Percentiles rank a stretch among this genome's conserved stretches.
These are phyloP conservation scores for Tylopilus sp. DNA, from an alignment of 1,284 basidiomycete species.

Conservation along the genomic window DNA sequence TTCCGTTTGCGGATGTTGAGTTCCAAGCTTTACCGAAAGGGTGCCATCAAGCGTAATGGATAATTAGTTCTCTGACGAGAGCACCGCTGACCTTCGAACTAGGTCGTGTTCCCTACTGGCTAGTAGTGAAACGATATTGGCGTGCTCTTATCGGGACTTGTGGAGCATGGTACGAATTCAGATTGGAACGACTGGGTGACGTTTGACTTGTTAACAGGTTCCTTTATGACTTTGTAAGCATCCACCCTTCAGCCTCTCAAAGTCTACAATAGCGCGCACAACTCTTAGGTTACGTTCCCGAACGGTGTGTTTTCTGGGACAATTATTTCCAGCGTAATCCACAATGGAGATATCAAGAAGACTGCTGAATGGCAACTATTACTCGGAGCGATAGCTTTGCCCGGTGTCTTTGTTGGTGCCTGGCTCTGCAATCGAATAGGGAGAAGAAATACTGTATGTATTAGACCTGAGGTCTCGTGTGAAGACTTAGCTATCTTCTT, in stretches of 20 bases:
- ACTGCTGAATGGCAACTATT: slow-evolving; percentile 75
- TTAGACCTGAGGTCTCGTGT: neutral
- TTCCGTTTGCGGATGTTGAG: slow-evolving; percentile 74
- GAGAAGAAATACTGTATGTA: slow-evolving; percentile 57
- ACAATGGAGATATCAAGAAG: slow-evolving; percentile 51
- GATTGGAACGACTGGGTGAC: neutral
- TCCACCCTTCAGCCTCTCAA: neutral
- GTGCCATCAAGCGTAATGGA: slow-evolving; percentile 60
- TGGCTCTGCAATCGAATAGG: slow-evolving; percentile 63
- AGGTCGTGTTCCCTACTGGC: slow-evolving; percentile 61
- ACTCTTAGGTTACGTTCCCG: slow-evolving; percentile 60
- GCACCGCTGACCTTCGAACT: slow-evolving; percentile 8
- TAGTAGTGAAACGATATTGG: slow-evolving; percentile 72
- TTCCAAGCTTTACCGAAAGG: slow-evolving; percentile 61
- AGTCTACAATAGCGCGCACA: neutral
- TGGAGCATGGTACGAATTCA: slow-evolving; percentile 57
- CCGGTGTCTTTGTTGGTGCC: slow-evolving; percentile 63
- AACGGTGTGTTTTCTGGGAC: slow-evolving; percentile 69
- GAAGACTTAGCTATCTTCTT: slow-evolving; percentile 1
- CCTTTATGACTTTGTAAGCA: slow-evolving; percentile 67
- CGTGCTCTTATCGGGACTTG: slow-evolving; percentile 65
- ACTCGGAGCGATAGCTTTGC: slow-evolving; percentile 64
- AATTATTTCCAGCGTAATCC: slow-evolving; percentile 62
- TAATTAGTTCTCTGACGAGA: neutral
- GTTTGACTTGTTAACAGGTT: slow-evolving; percentile 47